phyloP scores from a whole-genome alignment of 2,329 filamentous ascomycete species.

The Westerdykella aurantiaca region DNA sequence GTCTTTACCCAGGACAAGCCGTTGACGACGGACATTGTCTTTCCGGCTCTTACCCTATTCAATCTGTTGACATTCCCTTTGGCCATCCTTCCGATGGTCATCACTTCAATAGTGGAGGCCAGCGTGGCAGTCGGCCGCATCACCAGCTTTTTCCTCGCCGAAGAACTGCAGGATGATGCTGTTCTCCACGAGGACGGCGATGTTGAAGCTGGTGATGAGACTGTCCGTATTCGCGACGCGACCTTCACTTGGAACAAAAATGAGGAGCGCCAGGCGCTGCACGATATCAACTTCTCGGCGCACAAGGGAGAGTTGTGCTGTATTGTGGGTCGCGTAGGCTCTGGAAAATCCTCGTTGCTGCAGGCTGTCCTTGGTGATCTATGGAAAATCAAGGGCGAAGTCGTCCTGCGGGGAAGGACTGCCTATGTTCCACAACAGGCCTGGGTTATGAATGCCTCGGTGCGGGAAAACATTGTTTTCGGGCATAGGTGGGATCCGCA shows the following conservation, averaged over 20 bases:
- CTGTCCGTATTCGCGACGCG: constrained; percentile 74
- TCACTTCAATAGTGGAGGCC: constrained; percentile 91
- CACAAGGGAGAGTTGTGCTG: constrained; percentile 92
- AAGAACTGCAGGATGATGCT: constrained; percentile 84
- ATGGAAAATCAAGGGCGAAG: constrained; percentile 80
- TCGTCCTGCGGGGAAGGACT: constrained; percentile 72
- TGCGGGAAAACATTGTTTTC: constrained; percentile 95
- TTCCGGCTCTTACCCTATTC: constrained; percentile 87
- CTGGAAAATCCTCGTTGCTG: constrained; percentile 89
- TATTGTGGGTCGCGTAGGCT: constrained; percentile 87
- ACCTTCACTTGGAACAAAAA: constrained; percentile 94
- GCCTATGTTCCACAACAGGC: constrained; percentile 90
- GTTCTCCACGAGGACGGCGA: constrained; percentile 64
- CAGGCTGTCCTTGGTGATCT: constrained; percentile 85
- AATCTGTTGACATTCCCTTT: constrained; percentile 94
- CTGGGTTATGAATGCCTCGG: constrained; percentile 97
- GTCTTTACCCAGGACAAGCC: constrained; percentile 77
- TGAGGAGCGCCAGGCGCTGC: constrained; percentile 60
- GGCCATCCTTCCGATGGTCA: constrained; percentile 93
- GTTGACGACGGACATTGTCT: constrained; percentile 89
- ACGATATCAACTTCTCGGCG: constrained; percentile 80
- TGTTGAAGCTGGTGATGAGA: constrained; percentile 75
- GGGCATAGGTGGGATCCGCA: constrained; percentile 88
- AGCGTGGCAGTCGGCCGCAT: constrained; percentile 85
- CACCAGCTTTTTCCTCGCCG: constrained; percentile 76